Base-by-base conservation (phyloP, 2,329 filamentous ascomycete genomes). In the Calycina herbarum region DNA sequence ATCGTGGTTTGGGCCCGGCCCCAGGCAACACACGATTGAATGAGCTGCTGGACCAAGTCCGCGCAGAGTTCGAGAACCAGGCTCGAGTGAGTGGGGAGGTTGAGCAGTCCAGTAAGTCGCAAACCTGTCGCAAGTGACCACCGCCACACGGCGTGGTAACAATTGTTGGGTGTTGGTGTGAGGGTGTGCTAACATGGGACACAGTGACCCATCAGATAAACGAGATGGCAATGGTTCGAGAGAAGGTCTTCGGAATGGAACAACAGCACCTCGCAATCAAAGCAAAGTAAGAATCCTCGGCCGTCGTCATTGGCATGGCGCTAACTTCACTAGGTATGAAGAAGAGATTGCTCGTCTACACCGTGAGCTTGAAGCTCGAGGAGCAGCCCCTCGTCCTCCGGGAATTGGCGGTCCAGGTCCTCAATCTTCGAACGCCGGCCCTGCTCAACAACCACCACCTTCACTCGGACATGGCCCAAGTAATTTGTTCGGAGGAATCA, bases 241-340 rank as follows among this genome's bases (percentile, higher is more conserved):
- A 94, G 76, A 97, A 97, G 79, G 92, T 99, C 67, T 97, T 93
- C 76, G 87, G 92, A 73, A 88, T 99, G 78, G 95, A 99, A 78
- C 93, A 96, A 77, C 87, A 89, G 59, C 95, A 98, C 75, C 85
- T 94, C 74, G 87, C 86, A 62, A 88, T 97, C 75, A 98, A 98
- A 82, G 85, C 89, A 79, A 96, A 97, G 94, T 98, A 83, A 77
- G 89, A 80, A 40, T 17, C 20, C 5, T 24, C 27, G 17, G 20
- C 15, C 31, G 42, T 60, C 51, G 59, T 57, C 45, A 27, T 38
- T 59, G 35, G 17, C 17, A 20, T 27, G 24, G 48, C 15, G 31
- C 65, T 71, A 65, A 69, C 58, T 38, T 31, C 56, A 33, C 15
- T 74, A 98, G 94, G 76, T 98, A 98, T 76, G 95, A 99, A 76